phyloP scores from a whole-genome alignment of 768 basidiomycete genomes.

The Hemileccinum impolitum region DNA sequence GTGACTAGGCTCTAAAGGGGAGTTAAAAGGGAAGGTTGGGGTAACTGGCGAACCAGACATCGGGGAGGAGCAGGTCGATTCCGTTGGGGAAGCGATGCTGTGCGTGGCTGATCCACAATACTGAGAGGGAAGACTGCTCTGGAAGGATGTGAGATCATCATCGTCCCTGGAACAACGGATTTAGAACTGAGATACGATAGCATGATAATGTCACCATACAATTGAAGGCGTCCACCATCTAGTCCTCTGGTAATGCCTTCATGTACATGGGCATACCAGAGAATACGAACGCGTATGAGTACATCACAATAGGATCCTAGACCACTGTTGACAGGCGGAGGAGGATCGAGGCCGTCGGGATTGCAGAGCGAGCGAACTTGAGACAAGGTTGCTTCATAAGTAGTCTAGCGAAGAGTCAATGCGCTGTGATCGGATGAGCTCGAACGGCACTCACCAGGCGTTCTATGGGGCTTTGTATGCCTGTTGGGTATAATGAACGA shows the following conservation, averaged over 20 bases:
- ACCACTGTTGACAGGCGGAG: conserved; percentile 47
- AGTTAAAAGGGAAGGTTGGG: conserved; percentile 23
- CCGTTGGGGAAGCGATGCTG: conserved; percentile 32
- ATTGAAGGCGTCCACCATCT: conserved; percentile 75
- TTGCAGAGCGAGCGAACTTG: conserved; percentile 78
- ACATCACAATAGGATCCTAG: conserved; percentile 55
- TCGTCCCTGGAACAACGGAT: conserved; percentile 45
- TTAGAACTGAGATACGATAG: conserved; percentile 2
- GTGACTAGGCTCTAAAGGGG: conserved; percentile 23
- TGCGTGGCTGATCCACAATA: conserved; percentile 28
- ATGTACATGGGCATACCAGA: conserved; percentile 86
- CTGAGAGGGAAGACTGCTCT: conserved; percentile 52
- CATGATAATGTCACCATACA: conserved; percentile 48
- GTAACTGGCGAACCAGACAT: conserved; percentile 18
- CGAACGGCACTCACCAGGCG: conserved; percentile 11
- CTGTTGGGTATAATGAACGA: conserved; percentile 16
- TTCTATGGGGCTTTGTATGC: conserved; percentile 28
- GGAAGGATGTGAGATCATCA: conserved; percentile 75
- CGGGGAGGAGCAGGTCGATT: conserved; percentile 35
- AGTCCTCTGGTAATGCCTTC: conserved; percentile 83
- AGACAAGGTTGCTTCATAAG: conserved; percentile 80
- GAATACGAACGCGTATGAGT: conserved; percentile 70
- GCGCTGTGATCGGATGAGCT: background rate
- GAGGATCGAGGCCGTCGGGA: conserved; percentile 33
- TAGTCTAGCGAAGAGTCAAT: conserved; percentile 39